Conservation (phyloP, 2,329 filamentous ascomycete genomes). For the Leptodontidium sp. region DNA sequence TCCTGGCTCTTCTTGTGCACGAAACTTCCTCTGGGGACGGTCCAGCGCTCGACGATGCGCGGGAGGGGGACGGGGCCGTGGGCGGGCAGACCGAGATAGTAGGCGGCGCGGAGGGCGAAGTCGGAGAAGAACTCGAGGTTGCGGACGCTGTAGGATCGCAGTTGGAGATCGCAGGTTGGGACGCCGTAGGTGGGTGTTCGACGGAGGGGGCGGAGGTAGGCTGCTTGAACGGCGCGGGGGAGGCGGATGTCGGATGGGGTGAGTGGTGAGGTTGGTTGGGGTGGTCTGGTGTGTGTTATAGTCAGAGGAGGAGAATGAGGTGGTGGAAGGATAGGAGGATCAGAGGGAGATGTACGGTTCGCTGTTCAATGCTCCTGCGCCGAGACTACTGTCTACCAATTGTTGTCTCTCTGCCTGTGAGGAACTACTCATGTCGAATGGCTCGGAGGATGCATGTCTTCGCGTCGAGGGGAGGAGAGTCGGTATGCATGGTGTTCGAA, state of each 20-base stretch:
- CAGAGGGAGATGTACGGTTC: neutral
- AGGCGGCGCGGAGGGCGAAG: conserved; percentile 92
- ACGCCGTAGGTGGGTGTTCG: conserved; percentile 78
- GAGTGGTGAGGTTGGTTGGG: neutral
- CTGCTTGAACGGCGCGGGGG: conserved; percentile 82
- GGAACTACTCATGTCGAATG: neutral
- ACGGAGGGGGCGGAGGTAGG: conserved; percentile 86
- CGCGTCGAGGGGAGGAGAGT: conserved; percentile 6
- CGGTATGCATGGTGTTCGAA: conserved; percentile 12
- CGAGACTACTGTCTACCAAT: conserved; percentile 17
- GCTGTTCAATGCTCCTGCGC: neutral
- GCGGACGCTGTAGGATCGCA: conserved; percentile 88
- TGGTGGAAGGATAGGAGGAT: neutral
- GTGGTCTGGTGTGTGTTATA: conserved; percentile 15
- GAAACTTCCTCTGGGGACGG: conserved; percentile 87
- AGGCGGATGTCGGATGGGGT: conserved; percentile 52
- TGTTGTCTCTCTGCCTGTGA: conserved; percentile 17
- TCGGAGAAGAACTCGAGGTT: conserved; percentile 95
- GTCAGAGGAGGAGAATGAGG: neutral
- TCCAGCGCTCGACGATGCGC: conserved; percentile 90
- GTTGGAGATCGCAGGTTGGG: conserved; percentile 87
- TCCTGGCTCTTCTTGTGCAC: conserved; percentile 98
- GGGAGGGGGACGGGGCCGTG: conserved; percentile 88
- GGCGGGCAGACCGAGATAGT: conserved; percentile 88
- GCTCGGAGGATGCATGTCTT: conserved; percentile 12